A percentile compares a stretch with the other conserved stretches of the same genome.
phyloP scores from a whole-genome alignment of 169 alveolate species.

The Eimeria maxima region DNA sequence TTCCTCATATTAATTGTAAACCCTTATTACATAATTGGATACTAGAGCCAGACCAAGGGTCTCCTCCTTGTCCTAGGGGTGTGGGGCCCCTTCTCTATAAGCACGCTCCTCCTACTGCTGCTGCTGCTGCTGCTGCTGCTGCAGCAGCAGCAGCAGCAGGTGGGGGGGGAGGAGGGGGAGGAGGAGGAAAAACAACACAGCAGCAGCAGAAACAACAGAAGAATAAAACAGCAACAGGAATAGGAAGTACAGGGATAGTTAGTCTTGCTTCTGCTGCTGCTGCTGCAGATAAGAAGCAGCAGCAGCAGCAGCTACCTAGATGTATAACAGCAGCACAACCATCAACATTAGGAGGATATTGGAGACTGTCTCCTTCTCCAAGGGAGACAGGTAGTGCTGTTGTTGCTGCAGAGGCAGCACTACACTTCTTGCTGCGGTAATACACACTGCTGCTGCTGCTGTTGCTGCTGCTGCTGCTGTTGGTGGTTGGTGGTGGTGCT shows the following conservation, averaged over 20 bases:
- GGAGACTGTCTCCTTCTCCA: conserved; percentile 84
- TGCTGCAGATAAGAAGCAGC: conserved; percentile 27
- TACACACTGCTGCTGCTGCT: not conserved
- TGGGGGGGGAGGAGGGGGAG: too few species aligned
- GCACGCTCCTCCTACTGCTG: not conserved
- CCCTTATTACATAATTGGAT: conserved; percentile 86
- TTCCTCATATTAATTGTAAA: conserved; percentile 86
- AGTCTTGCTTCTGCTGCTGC: conserved; percentile 52
- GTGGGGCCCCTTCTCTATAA: not conserved
- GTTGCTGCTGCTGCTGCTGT: not conserved
- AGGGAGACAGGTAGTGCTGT: conserved; percentile 77
- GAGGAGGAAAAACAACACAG: too few species aligned
- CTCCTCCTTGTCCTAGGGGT: conserved; percentile 62
- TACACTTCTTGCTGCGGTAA: conserved; percentile 80
- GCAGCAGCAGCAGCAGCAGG: conserved; percentile 16
- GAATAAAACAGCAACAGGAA: too few species aligned
- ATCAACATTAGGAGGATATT: conserved; percentile 75
- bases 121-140: conserved; percentile 18
- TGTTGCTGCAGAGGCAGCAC: conserved; percentile 84
- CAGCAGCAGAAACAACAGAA: too few species aligned
- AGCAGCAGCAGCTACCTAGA: not conserved
- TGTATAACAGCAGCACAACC: conserved; percentile 4
- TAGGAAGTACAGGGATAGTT: conserved; percentile 43
- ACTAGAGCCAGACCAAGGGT: conserved; percentile 3
- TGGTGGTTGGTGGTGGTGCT: not conserved